phyloP scores from a whole-genome alignment of 768 basidiomycete species.

The Rhizopogon vesiculosus region DNA sequence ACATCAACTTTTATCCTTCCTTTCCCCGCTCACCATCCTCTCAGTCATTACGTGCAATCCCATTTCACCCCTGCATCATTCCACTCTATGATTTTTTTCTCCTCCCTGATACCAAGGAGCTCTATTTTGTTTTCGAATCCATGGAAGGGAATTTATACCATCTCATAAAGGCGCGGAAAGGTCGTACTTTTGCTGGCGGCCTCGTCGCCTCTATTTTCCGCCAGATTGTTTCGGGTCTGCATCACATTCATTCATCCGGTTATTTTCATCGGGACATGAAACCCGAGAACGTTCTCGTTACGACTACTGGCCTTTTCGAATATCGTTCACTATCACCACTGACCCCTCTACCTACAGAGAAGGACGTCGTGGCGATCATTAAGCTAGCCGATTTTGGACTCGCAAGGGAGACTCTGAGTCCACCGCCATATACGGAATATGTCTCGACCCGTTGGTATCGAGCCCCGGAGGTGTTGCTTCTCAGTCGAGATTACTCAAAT shows the following conservation, averaged over 20 bases:
- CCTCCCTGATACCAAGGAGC: constrained; percentile 90
- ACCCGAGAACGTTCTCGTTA: constrained; percentile 97
- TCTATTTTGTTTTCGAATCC: constrained; percentile 99
- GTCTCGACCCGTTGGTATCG: constrained; percentile 99
- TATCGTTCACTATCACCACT: constrained; percentile 79
- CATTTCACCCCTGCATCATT: constrained; percentile 95
- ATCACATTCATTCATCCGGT: constrained; percentile 88
- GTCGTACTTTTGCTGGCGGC: constrained; percentile 93
- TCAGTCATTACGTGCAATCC: constrained; percentile 91
- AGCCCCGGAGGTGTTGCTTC: constrained; percentile 91
- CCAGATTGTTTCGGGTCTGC: constrained; percentile 85
- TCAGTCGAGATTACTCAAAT: constrained; percentile 90
- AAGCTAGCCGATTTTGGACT: constrained; percentile 99
- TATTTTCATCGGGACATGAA: constrained; percentile 99
- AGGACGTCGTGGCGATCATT: constrained; percentile 94
- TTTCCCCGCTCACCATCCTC: constrained; percentile 11
- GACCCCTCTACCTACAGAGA: constrained; percentile 66
- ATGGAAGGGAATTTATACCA: constrained; percentile 99
- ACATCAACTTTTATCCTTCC: constrained; percentile 8
- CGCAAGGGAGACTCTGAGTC: constrained; percentile 81
- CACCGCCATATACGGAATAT: constrained; percentile 97
- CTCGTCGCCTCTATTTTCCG: constrained; percentile 92
- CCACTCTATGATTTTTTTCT: constrained; percentile 99
- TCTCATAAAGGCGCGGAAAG: constrained; percentile 95
- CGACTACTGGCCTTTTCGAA: constrained; percentile 92